phyloP scores from a whole-genome alignment of 208 protist species.

The Acanthamoeba triangularis region DNA sequence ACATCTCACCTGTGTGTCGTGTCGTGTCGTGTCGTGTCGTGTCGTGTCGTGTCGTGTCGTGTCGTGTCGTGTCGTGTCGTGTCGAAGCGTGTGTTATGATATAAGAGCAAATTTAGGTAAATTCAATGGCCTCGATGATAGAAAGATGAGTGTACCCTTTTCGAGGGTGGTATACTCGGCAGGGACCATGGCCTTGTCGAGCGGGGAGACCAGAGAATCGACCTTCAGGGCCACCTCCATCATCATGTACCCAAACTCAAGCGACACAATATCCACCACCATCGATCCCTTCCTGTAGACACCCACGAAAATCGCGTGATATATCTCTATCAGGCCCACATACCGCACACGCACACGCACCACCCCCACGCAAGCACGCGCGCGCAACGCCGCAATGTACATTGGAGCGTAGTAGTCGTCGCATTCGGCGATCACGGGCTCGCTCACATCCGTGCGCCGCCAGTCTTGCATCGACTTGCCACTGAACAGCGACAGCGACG shows the following conservation, averaged over 20 bases:
- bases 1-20: not conserved
- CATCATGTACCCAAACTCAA: not conserved
- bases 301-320: no score
- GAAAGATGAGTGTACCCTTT: not conserved
- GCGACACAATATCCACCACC: not conserved
- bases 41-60: no score
- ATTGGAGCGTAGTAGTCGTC: not conserved
- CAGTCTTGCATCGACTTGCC: not conserved
- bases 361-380: no score
- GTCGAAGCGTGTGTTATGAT: no score
- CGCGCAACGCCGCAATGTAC: not conserved
- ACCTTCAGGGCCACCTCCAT: not conserved
- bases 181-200: not conserved
- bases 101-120: no score
- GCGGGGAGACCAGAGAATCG: not conserved
- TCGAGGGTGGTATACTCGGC: not conserved
- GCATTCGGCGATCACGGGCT: not conserved
- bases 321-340: no score
- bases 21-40: no score
- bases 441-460: not conserved
- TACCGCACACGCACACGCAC: no score
- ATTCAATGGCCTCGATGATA: no score
- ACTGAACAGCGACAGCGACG: not conserved
- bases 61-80: no score
- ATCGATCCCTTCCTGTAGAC: not conserved